Conservation (phyloP, 768 basidiomycete genomes). For the Tricholoma sp. region DNA sequence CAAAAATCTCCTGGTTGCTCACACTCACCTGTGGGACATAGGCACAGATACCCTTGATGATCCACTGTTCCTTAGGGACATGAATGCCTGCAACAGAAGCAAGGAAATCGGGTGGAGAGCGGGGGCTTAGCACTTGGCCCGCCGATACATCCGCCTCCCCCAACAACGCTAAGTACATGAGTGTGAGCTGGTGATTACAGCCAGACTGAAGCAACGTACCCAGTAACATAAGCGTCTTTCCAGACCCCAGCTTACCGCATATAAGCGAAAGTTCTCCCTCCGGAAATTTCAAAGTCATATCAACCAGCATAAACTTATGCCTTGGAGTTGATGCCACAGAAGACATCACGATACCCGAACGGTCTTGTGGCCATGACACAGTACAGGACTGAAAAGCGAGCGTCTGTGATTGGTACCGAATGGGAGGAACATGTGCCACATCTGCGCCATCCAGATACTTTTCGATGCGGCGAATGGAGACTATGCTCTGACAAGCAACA, state of each 20-base stretch:
- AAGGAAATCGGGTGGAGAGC: slow-evolving; percentile 78
- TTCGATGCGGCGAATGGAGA: slow-evolving; percentile 87
- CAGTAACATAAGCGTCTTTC: slow-evolving; percentile 79
- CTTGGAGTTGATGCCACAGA: slow-evolving; percentile 69
- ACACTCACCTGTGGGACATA: slow-evolving; percentile 76
- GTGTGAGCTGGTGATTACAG: slow-evolving; percentile 4
- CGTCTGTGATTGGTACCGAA: slow-evolving; percentile 47
- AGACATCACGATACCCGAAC: slow-evolving; percentile 40
- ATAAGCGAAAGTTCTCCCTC: slow-evolving; percentile 74
- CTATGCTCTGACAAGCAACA: slow-evolving; percentile 46
- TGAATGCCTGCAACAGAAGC: slow-evolving; percentile 46
- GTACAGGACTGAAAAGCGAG: slow-evolving; percentile 83
- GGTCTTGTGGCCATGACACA: slow-evolving; percentile 86
- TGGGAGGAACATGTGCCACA: slow-evolving; percentile 55
- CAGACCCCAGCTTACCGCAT: slow-evolving; percentile 88
- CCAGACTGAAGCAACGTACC: slow-evolving; percentile 30
- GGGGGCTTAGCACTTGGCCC: slow-evolving; percentile 78
- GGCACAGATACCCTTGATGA: slow-evolving; percentile 75
- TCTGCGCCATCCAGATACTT: slow-evolving; percentile 80
- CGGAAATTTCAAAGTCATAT: slow-evolving; percentile 76
- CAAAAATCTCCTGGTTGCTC: slow-evolving; percentile 15
- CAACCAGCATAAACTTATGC: slow-evolving; percentile 75
- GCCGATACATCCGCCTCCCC: slow-evolving; percentile 84
- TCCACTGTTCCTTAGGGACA: slow-evolving; percentile 59
- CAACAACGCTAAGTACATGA: slow-evolving; percentile 52